These are phyloP conservation scores for Saksenaea oblongispora DNA, from an alignment of 371 early-diverging fungal genomes.

Conservation along the genomic window DNA sequence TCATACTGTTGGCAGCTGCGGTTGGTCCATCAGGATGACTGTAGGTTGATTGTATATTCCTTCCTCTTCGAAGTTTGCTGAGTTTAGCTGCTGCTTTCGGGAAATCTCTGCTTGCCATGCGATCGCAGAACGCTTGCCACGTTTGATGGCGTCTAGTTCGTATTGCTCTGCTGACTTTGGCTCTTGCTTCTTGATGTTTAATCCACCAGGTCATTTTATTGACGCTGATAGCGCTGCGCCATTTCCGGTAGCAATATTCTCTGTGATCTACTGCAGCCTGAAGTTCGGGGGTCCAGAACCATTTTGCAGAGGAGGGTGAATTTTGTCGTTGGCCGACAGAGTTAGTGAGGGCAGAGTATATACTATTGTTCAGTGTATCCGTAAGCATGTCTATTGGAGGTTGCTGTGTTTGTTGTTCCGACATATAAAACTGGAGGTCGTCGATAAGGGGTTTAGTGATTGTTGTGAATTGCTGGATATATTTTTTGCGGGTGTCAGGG, in stretches of 20 bases:
- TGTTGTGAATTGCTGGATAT: background rate
- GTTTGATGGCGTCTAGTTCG: conserved; percentile 13
- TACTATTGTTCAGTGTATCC: background rate
- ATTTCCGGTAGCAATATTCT: conserved; percentile 10
- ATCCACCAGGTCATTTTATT: conserved; percentile 10
- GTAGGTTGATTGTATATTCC: background rate
- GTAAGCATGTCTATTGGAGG: background rate
- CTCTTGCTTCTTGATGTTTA: conserved; percentile 12
- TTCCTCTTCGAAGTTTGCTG: background rate
- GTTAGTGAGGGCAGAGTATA: background rate
- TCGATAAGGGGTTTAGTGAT: background rate
- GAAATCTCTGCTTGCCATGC: background rate
- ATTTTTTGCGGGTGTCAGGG: no score
- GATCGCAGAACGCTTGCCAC: conserved; percentile 12
- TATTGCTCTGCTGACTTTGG: background rate
- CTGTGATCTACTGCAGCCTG: background rate
- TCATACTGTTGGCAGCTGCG: conserved; percentile 3
- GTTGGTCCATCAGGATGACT: conserved; percentile 8
- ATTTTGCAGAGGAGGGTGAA: background rate
- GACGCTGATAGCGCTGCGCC: conserved; percentile 10
- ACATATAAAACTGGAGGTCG: background rate
- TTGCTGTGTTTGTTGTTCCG: background rate
- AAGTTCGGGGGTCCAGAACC: conserved; percentile 14
- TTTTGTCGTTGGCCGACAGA: background rate
- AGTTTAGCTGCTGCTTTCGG: conserved; percentile 3